phyloP scores from a whole-genome alignment of 2,329 filamentous ascomycete genomes.

The Clarireedia sp. region DNA sequence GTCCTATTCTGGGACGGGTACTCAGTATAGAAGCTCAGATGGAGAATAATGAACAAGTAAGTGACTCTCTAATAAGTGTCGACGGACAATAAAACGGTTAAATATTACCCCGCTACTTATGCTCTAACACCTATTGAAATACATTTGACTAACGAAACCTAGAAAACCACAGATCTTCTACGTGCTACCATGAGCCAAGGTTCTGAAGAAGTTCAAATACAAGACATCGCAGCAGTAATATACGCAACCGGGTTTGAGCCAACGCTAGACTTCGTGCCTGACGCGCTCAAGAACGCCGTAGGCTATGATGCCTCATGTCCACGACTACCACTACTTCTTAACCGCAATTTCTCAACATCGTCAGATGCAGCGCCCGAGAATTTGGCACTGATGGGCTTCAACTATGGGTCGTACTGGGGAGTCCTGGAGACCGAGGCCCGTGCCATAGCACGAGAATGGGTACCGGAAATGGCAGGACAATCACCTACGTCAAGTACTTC shows the following conservation, averaged over 20 bases:
- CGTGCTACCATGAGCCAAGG: background rate
- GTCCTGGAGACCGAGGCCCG: conserved; percentile 6
- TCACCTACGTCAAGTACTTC: too few species aligned
- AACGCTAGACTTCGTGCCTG: background rate
- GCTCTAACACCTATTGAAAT: background rate
- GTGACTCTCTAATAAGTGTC: background rate
- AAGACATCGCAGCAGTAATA: background rate
- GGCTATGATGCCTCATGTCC: background rate
- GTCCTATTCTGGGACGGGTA: conserved; percentile 14
- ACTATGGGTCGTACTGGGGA: conserved; percentile 6
- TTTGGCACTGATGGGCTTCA: conserved; percentile 6
- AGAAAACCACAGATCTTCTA: background rate
- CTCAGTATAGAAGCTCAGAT: background rate
- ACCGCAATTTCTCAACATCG: background rate
- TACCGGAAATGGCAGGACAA: background rate
- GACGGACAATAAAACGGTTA: background rate
- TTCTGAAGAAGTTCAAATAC: background rate
- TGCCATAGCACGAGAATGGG: background rate
- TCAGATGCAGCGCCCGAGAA: background rate
- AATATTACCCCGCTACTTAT: background rate
- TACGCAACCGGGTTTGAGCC: background rate
- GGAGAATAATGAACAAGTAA: background rate
- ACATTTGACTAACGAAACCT: background rate
- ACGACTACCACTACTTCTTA: background rate
- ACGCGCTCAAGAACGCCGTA: background rate